Percentiles rank a stretch among this genome's conserved stretches.
These are phyloP conservation scores for Trichosanthes cucumerina DNA, from an alignment of 306 rosid species.

Conservation along the genomic window DNA sequence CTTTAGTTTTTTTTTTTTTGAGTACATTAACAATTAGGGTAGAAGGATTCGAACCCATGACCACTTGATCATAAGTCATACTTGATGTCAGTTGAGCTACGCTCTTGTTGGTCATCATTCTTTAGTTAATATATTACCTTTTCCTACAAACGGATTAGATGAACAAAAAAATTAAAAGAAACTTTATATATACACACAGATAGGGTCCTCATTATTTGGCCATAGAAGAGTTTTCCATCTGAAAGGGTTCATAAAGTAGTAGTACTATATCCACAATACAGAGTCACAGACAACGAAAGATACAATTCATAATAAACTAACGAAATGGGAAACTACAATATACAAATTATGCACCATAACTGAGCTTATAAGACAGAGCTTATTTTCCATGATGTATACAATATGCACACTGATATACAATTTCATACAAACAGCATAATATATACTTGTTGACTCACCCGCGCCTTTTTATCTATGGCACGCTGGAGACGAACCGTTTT, in stretches of 20 bases:
- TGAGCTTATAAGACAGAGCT: not conserved
- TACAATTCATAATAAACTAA: not conserved
- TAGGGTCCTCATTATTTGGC: not conserved
- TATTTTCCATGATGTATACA: not conserved
- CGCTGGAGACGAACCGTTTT: not conserved
- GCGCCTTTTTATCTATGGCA: not conserved
- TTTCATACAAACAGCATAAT: not conserved
- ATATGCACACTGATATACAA: not conserved
- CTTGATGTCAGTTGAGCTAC: too few species aligned
- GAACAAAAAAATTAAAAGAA: not conserved
- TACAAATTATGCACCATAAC: not conserved
- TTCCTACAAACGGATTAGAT: not conserved
- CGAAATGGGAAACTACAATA: not conserved
- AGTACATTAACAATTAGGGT: too few species aligned
- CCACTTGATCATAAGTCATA: too few species aligned
- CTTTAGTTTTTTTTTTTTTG: too few species aligned
- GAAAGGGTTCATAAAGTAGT: not conserved
- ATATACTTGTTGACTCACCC: not conserved
- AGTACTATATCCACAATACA: not conserved
- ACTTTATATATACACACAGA: not conserved
- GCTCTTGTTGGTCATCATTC: too few species aligned
- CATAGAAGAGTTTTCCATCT: not conserved
- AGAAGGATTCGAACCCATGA: too few species aligned
- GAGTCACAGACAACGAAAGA: not conserved
- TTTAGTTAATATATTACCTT: not conserved